These are phyloP conservation scores for Hansenula anomala DNA, from an alignment of 1,139 yeast genomes.

Conservation along the genomic window DNA sequence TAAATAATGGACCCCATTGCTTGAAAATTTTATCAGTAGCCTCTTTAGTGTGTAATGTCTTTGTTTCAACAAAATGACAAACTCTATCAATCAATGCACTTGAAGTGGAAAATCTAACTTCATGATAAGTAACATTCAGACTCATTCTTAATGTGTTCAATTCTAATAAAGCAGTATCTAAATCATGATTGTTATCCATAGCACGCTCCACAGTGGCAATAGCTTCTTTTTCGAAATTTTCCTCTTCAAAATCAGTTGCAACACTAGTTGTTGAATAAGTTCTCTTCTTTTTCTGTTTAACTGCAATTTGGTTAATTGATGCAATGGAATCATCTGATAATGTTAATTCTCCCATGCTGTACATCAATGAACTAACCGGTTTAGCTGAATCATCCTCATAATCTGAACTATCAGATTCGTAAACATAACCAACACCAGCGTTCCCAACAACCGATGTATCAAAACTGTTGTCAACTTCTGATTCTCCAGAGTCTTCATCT, in stretches of 20 bases:
- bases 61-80: slow-evolving; percentile 68
- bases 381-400: slow-evolving; percentile 39
- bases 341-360: slow-evolving; percentile 59
- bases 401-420: slow-evolving; percentile 45
- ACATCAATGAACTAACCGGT: slow-evolving; percentile 39
- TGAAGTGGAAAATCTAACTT: slow-evolving; percentile 79
- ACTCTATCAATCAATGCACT: slow-evolving; percentile 67
- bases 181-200: slow-evolving; percentile 83
- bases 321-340: slow-evolving; percentile 79
- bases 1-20: slow-evolving; percentile 77
- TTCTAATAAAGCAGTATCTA: slow-evolving; percentile 89
- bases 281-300: slow-evolving; percentile 41
- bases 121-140: slow-evolving; percentile 91
- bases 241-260: slow-evolving; percentile 56
- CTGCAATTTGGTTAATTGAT: slow-evolving; percentile 38
- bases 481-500: slow-evolving; percentile 22
- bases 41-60: slow-evolving; percentile 66
- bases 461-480: slow-evolving; percentile 15
- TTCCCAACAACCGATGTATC: slow-evolving; percentile 48
- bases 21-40: slow-evolving; percentile 73
- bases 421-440: slow-evolving; percentile 56
- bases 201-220: slow-evolving; percentile 92
- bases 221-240: slow-evolving; percentile 84
- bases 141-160: slow-evolving; percentile 95
- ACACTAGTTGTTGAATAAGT: slow-evolving; percentile 40